phyloP scores from a whole-genome alignment of 768 basidiomycete genomes.

The Mycena metata region DNA sequence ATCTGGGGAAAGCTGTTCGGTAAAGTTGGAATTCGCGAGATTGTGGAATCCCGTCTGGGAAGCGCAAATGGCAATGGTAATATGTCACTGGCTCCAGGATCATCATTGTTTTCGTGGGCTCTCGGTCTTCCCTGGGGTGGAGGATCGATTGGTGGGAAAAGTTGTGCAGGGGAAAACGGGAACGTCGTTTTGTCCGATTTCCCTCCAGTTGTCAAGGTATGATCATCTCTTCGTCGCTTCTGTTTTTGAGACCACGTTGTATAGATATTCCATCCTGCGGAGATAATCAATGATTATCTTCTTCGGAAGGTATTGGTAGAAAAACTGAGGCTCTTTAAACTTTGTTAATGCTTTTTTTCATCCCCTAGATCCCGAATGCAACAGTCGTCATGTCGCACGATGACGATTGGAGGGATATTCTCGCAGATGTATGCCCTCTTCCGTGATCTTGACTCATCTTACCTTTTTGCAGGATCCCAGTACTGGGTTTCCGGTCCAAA shows the following conservation, averaged over 20 bases:
- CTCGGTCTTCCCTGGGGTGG: background rate
- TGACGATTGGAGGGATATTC: slow-evolving; percentile 15
- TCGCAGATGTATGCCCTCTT: slow-evolving; percentile 6
- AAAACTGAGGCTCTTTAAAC: background rate
- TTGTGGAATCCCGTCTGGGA: background rate
- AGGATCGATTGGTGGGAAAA: background rate
- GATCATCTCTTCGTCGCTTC: background rate
- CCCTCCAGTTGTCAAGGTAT: background rate
- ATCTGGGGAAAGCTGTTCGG: slow-evolving; percentile 18
- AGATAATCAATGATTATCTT: slow-evolving; percentile 11
- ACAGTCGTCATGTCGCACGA: slow-evolving; percentile 11
- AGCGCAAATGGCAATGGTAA: background rate
- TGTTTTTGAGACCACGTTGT: background rate
- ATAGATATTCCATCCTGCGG: slow-evolving; percentile 9
- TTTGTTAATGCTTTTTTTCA: background rate
- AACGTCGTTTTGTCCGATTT: slow-evolving; percentile 7
- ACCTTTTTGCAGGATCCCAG: background rate
- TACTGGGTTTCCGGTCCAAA: background rate
- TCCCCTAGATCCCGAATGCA: background rate
- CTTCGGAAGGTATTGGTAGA: slow-evolving; percentile 1
- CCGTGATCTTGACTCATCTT: background rate
- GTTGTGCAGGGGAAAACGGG: background rate
- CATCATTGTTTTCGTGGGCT: slow-evolving; percentile 4
- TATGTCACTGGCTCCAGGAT: background rate
- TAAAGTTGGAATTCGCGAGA: slow-evolving; percentile 6